Base-by-base conservation (phyloP, 306 rosid species). In the Abrus pulchellus region DNA sequence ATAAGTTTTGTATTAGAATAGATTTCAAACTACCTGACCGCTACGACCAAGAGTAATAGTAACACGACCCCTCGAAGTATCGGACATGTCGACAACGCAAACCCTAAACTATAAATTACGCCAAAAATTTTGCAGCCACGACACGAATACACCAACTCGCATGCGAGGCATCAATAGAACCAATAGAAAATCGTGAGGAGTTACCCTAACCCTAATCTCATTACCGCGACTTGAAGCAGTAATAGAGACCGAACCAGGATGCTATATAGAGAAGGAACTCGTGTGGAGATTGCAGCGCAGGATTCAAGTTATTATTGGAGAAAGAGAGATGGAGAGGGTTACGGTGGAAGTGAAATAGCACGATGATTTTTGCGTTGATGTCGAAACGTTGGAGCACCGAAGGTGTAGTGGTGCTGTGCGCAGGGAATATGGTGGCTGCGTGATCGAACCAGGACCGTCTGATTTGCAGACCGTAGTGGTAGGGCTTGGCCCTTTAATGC, bases 31-130 rank as follows among this genome's bases (percentile, higher is more conserved):
- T 80, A 96, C 99, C 94, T 91, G 97, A 33, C 96, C 97, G 73
- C 93, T 83, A 13, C 97, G 94, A 71, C 97, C 99, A 52, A 96
- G 92, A 47, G 97, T 93, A 56, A 96, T 93, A 80, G 98, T 93
- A 79, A 95, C 94, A 73, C 93, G 88, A 70, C 82, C 87, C 85
- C 93, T 87, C 49, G 97, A 90, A 88, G 74, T 47, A 77, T 89
- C 91, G 3, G 93, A 85, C 98, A 95, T 95, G 36, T 45, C 74
- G 76, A 72, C 40, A 84, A 49, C 77, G 30, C 27, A 89, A 90
- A 84, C 94, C 91, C 94, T 87, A 92, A 75, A 45, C 5, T 66
- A 75, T 44, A 78, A 90, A 74, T 54, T 36, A 53, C 48, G 80
- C 55, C 2, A 69, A 83, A 48, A 41, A 9, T 73, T 77, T 80